Evolutionary conservation across 371 early-diverging fungal genomes (phyloP), one percentile per base, ranked within the genome.

Genomic region (Rhizopus arrhizus): DNA sequence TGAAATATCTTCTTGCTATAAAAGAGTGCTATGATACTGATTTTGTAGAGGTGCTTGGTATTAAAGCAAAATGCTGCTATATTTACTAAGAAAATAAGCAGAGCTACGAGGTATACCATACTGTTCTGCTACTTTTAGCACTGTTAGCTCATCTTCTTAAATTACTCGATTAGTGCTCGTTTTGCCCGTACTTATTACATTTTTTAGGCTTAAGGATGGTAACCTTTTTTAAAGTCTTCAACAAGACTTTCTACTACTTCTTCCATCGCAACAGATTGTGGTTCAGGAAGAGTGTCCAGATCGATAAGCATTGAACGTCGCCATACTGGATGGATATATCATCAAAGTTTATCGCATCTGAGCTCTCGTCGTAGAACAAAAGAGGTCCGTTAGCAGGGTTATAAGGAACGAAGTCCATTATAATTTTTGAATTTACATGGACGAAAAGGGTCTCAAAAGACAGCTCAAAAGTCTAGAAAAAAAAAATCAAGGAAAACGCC

Each of bases 11-110:
- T 47, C 47, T 47, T 4, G 15, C 22, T 47, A 22, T 47, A 47
- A 3, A 47, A 47, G 47, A 47, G 29, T 47, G 47, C 42, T 57
- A 48, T 38, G 40, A 47, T 57, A 57, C 32, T 57, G 48, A 49
- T 49, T 58, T 58, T 58, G 36, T 58, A 49, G 58, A 58, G 38
- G 31, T 28, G 48, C 50, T 58, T 58, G 48, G 49, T 31, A 49
- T 38, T 58, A 49, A 58, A 58, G 50, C 38, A 58, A 58, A 49
- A 49, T 58, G 40, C 49, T 58, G 58, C 58, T 49, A 58, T 58
- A 49, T 47, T 35, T 47, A 40, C 33, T 58, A 58, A 49, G 29
- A 47, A 47, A 47, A 16, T 22, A 47, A 47, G 47, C 28, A 58
- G 56, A 56, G 46, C 56, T 47, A 28, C 31, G 49, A 58, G 48